Evolutionary conservation across 2,329 filamentous ascomycete genomes (phyloP).

Genomic region (Sphaceloma murrayae): DNA sequence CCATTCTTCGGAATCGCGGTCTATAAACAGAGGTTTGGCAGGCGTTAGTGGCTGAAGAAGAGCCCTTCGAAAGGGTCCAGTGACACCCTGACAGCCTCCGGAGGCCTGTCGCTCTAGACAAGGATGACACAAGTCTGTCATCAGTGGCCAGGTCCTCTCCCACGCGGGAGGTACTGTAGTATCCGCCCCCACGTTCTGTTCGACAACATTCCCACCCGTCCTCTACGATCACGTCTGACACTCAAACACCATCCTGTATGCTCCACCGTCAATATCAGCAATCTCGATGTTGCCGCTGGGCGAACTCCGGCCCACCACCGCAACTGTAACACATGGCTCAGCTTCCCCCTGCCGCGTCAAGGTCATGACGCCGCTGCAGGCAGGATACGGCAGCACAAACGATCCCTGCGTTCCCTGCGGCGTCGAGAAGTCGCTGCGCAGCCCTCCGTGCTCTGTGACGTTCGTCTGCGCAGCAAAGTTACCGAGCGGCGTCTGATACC

Average conservation of each 20-base stretch:
- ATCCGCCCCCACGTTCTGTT: neutral
- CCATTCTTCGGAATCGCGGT: neutral
- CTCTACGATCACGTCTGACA: neutral
- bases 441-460: constrained; percentile 6
- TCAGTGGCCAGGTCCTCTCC: no score
- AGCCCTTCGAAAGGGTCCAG: neutral
- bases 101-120: no score
- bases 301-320: constrained; percentile 7
- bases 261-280: constrained; percentile 17
- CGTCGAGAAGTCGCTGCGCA: constrained; percentile 4
- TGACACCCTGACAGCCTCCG: neutral
- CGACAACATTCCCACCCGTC: no score
- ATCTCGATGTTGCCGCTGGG: constrained; percentile 17
- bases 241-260: constrained; percentile 9
- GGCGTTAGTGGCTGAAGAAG: neutral
- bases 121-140: no score
- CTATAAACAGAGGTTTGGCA: neutral
- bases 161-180: neutral
- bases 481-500: constrained; percentile 14
- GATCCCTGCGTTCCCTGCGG: constrained; percentile 9
- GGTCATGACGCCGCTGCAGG: constrained; percentile 16
- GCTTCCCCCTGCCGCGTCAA: constrained; percentile 14
- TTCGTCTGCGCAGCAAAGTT: constrained; percentile 10
- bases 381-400: constrained; percentile 17
- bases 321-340: constrained; percentile 16